Evolutionary conservation across 192 early-diverging fungal species (phyloP).

Genomic region (Chytriomyces sp.): DNA sequence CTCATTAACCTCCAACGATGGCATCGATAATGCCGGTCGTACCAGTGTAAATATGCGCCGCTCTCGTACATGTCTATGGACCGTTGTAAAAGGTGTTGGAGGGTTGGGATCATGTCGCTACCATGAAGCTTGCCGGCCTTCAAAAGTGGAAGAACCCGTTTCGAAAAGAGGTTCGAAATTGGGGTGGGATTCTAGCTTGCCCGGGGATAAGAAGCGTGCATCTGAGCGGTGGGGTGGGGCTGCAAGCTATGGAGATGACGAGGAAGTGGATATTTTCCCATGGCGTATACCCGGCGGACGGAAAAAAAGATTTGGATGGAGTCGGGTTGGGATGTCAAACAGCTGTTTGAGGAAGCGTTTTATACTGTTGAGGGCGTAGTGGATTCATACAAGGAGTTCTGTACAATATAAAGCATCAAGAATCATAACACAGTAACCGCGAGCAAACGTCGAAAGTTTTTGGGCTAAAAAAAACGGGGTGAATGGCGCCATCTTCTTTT

Average conservation of each 20-base stretch:
- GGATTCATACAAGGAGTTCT: conserved; percentile 15
- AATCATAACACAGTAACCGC: too few relatives aligned
- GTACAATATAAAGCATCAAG: not conserved
- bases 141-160: not conserved
- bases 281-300: conserved; percentile 1
- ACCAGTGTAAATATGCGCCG: conserved; percentile 19
- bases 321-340: conserved; percentile 8
- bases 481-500: too few relatives aligned
- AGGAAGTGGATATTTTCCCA: not conserved
- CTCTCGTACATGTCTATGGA: not conserved
- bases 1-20: conserved; percentile 40
- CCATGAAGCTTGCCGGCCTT: not conserved
- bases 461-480: too few relatives aligned
- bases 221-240: not conserved
- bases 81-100: conserved; percentile 16
- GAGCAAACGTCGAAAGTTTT: too few relatives aligned
- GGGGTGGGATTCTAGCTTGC: conserved; percentile 4
- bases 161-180: not conserved
- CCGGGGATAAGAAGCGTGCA: not conserved
- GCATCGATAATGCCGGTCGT: conserved; percentile 8
- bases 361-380: not conserved
- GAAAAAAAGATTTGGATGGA: conserved; percentile 11
- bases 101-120: conserved; percentile 39
- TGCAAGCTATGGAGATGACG: not conserved
- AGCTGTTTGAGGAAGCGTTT: conserved; percentile 15